Evolutionary conservation across 1,139 yeast genomes (phyloP).

Genomic region (Lodderomyces beijingensis): DNA sequence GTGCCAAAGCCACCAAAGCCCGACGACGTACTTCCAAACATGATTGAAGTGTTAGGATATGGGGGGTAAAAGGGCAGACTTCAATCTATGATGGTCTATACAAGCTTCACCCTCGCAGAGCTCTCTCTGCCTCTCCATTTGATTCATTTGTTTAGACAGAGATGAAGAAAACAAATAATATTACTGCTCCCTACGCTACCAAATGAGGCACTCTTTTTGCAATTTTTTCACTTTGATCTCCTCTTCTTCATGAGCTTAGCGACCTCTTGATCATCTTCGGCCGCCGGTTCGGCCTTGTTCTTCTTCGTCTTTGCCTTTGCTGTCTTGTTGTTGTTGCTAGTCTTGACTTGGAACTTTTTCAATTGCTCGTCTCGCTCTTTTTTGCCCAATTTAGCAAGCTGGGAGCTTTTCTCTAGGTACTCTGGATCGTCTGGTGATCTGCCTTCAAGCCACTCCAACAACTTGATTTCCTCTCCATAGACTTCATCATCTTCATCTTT

Average conservation of each 20-base stretch:
- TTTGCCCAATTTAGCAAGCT: conserved; percentile 52
- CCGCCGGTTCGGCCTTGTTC: conserved; percentile 26
- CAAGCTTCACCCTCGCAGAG: too few relatives aligned
- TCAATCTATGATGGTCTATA: too few relatives aligned
- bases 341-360: conserved; percentile 38
- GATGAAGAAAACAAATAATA: too few relatives aligned
- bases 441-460: conserved; percentile 67
- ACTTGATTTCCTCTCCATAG: conserved; percentile 80
- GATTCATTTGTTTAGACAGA: too few relatives aligned
- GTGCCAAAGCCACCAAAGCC: conserved; percentile 65
- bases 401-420: conserved; percentile 42
- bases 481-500: conserved; percentile 41
- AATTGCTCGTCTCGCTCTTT: conserved; percentile 52
- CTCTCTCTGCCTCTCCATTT: too few relatives aligned
- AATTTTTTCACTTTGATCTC: too few relatives aligned
- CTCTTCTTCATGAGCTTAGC: conserved; percentile 15
- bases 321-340: conserved; percentile 23
- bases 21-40: conserved; percentile 47
- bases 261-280: conserved; percentile 15
- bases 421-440: conserved; percentile 52
- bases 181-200: too few relatives aligned
- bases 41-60: conserved; percentile 14
- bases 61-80: too few relatives aligned
- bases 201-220: too few relatives aligned
- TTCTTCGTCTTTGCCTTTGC: conserved; percentile 8